Conservation (phyloP, 257 asterid species). For the Phtheirospermum japonicum region DNA sequence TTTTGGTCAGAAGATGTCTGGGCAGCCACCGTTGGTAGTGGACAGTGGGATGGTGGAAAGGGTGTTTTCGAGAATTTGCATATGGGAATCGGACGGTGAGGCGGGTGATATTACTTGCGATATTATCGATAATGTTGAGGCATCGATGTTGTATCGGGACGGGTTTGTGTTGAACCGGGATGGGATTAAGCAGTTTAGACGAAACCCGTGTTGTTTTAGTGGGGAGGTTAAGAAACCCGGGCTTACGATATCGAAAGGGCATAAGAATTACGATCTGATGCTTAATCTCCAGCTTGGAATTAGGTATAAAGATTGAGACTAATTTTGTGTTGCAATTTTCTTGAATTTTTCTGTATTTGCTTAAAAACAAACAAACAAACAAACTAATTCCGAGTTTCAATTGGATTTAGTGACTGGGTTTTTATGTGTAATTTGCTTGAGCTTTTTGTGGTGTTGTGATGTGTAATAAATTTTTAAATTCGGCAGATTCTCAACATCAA, state of each 20-base stretch:
- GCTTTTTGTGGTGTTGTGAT: neutral
- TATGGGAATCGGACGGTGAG: no score
- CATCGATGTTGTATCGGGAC: slow-evolving; percentile 45
- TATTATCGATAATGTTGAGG: slow-evolving; percentile 51
- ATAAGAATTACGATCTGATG: slow-evolving; percentile 65
- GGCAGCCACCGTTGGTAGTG: slow-evolving; percentile 46
- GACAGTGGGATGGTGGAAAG: slow-evolving; percentile 41
- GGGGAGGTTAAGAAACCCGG: slow-evolving; percentile 62
- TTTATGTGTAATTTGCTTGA: no score
- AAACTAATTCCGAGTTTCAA: no score
- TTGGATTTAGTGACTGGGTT: no score
- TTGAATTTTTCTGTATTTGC: neutral
- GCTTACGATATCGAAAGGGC: slow-evolving; percentile 55
- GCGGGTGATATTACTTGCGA: no score
- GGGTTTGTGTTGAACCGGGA: slow-evolving; percentile 36
- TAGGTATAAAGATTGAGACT: slow-evolving; percentile 31
- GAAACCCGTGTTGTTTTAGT: slow-evolving; percentile 41
- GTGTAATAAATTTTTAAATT: no score
- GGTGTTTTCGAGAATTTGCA: slow-evolving; percentile 50
- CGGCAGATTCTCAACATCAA: no score
- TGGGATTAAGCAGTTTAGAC: slow-evolving; percentile 48
- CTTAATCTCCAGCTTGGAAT: slow-evolving; percentile 66
- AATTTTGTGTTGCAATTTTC: neutral
- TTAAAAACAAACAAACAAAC: no score
- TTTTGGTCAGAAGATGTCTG: slow-evolving; percentile 39